These are phyloP conservation scores for Trametes cingulata DNA, from an alignment of 768 basidiomycete species.

Conservation along the genomic window DNA sequence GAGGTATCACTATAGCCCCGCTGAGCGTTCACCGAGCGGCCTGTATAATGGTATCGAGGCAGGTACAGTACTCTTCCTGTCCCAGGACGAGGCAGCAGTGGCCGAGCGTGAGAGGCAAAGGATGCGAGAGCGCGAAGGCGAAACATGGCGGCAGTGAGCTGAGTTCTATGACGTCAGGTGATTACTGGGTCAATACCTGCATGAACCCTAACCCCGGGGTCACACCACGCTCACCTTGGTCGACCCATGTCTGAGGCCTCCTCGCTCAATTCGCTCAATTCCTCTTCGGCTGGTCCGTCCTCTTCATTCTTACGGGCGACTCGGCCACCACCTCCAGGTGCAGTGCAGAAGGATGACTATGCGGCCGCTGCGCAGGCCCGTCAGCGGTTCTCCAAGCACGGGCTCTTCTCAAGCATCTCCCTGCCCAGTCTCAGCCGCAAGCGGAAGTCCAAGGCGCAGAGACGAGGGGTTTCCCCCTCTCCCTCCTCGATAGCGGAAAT, in stretches of 20 bases:
- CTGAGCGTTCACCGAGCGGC: background rate
- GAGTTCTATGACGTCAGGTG: constrained; percentile 26
- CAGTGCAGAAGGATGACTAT: constrained; percentile 43
- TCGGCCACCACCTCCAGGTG: constrained; percentile 40
- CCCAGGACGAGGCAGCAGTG: background rate
- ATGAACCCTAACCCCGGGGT: constrained; percentile 14
- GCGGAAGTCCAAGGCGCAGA: background rate
- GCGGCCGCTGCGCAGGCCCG: constrained; percentile 48
- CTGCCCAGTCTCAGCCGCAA: constrained; percentile 6
- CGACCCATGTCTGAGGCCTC: constrained; percentile 21
- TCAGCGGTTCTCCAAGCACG: constrained; percentile 42
- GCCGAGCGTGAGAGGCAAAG: background rate
- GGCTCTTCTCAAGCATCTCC: constrained; percentile 18
- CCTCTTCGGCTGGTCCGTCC: constrained; percentile 22
- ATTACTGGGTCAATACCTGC: background rate
- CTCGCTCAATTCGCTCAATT: background rate
- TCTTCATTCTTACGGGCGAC: background rate
- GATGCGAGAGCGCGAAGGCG: constrained; percentile 18
- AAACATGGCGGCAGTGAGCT: constrained; percentile 25
- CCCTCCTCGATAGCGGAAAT: background rate
- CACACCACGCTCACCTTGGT: constrained; percentile 3
- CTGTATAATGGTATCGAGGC: background rate
- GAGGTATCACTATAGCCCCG: background rate
- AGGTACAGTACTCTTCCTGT: background rate
- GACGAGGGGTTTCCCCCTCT: background rate